Percentiles rank a stretch among this genome's conserved stretches.
Evolutionary conservation across 169 alveolate species (phyloP).

Genomic region (Eimeria necatrix): DNA sequence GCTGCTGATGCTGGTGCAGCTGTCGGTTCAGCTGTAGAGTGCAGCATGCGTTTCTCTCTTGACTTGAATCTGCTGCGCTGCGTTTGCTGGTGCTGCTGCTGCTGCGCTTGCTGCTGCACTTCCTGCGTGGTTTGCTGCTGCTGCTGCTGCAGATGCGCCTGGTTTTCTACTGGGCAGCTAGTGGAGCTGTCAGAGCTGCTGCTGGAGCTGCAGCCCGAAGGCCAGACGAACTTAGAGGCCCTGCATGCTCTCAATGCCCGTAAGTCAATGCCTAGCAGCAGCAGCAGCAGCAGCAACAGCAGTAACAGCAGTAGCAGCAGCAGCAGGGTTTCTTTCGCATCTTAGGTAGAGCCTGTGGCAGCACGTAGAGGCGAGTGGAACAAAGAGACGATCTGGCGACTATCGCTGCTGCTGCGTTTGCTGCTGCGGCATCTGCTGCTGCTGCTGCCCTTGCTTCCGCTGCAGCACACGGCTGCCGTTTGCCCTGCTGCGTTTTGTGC

Average conservation of each 20-base stretch:
- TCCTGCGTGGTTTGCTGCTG: background rate
- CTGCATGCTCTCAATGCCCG: conserved; percentile 50
- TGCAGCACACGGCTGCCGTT: no score
- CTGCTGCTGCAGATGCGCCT: conserved; percentile 64
- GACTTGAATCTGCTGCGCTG: background rate
- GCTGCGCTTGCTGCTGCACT: background rate
- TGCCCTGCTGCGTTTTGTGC: background rate
- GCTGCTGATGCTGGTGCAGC: background rate
- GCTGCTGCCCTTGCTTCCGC: no score
- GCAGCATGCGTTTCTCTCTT: background rate
- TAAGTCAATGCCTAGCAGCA: background rate
- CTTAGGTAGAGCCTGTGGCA: background rate
- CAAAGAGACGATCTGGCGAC: background rate
- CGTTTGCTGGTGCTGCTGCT: background rate
- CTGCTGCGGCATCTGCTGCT: no score
- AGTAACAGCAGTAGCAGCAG: background rate
- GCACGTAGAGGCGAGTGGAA: background rate
- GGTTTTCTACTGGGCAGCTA: conserved; percentile 69
- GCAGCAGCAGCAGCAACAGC: conserved; percentile 21
- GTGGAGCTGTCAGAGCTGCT: conserved; percentile 64
- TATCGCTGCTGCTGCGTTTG: background rate
- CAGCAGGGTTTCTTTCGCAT: background rate
- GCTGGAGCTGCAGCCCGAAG: conserved; percentile 18
- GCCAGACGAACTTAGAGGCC: background rate
- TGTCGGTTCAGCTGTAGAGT: background rate